Conservation (phyloP, 1,284 basidiomycete species). For the Cystobasidium slooffiae region DNA sequence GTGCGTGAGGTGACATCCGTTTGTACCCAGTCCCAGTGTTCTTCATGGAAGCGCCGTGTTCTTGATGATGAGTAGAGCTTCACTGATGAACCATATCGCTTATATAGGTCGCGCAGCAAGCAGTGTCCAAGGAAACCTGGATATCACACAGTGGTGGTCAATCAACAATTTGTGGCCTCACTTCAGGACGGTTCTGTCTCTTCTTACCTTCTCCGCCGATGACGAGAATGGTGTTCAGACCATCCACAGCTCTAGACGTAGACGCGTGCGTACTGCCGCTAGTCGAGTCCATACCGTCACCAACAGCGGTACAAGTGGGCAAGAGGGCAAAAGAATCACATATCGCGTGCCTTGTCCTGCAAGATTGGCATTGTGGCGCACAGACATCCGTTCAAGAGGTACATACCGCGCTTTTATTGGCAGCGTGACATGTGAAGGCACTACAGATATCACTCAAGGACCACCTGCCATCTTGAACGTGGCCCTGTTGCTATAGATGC, state of each 20-base stretch:
- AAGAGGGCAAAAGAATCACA: neutral
- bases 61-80: slow-evolving; percentile 39
- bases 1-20: slow-evolving; percentile 36
- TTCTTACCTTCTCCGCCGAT: slow-evolving; percentile 26
- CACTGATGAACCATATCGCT: slow-evolving; percentile 33
- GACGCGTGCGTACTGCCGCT: neutral
- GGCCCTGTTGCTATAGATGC: too few relatives aligned
- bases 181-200: neutral
- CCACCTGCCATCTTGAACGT: too few relatives aligned
- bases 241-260: neutral
- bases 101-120: slow-evolving; percentile 32
- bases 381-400: too few relatives aligned
- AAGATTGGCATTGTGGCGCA: too few relatives aligned
- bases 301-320: neutral
- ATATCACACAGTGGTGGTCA: neutral
- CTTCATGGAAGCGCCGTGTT: slow-evolving; percentile 19
- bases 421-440: too few relatives aligned
- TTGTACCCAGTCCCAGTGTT: slow-evolving; percentile 31
- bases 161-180: neutral
- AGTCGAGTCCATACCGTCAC: neutral
- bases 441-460: too few relatives aligned
- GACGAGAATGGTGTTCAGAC: slow-evolving; percentile 2
- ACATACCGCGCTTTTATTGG: too few relatives aligned
- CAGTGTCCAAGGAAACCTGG: slow-evolving; percentile 40
- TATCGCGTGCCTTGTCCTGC: neutral